These are phyloP conservation scores for Aspergillus vadensis DNA, from an alignment of 2,329 filamentous ascomycete species.

Conservation along the genomic window DNA sequence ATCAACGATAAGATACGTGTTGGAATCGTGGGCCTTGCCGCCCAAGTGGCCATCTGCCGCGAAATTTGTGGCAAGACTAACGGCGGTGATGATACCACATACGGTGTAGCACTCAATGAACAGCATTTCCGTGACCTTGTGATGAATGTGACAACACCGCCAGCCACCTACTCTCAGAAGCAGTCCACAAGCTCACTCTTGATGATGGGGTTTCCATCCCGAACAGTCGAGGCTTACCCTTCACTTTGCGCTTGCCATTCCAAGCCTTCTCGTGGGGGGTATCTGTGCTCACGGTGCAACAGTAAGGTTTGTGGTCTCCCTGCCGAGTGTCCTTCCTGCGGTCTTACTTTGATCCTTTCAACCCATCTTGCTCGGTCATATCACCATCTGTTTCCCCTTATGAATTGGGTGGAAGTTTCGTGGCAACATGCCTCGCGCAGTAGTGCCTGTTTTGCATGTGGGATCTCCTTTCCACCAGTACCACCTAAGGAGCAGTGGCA, in stretches of 20 bases:
- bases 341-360: constrained; percentile 87
- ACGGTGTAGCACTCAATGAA: constrained; percentile 84
- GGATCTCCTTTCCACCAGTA: constrained; percentile 66
- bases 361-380: constrained; percentile 93
- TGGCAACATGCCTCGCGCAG: constrained; percentile 71
- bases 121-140: constrained; percentile 87
- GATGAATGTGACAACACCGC: constrained; percentile 84
- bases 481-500: constrained; percentile 43
- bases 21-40: constrained; percentile 84
- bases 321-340: constrained; percentile 86
- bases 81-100: constrained; percentile 68
- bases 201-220: constrained; percentile 97
- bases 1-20: constrained; percentile 83
- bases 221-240: constrained; percentile 70
- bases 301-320: constrained; percentile 88
- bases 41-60: constrained; percentile 87
- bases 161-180: constrained; percentile 69
- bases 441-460: constrained; percentile 75
- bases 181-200: constrained; percentile 62
- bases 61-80: constrained; percentile 90
- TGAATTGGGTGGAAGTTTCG: constrained; percentile 86
- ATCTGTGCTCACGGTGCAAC: constrained; percentile 84
- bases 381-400: constrained; percentile 85
- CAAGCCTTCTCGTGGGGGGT: constrained; percentile 77
- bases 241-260: constrained; percentile 92